phyloP scores from a whole-genome alignment of 2,329 filamentous ascomycete species.

The Alternaria burnsii region DNA sequence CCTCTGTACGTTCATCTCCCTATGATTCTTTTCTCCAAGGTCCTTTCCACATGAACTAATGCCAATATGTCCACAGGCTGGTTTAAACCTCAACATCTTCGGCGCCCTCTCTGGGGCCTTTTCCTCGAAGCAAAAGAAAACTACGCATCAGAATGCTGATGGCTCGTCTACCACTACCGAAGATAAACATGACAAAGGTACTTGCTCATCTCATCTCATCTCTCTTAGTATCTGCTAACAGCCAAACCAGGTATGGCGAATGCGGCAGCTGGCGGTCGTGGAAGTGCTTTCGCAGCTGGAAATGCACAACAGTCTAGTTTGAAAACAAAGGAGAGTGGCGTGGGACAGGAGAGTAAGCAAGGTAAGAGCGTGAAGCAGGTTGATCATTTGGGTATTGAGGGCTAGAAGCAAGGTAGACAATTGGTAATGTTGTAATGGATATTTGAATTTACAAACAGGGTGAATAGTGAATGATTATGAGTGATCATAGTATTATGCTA shows the following conservation, averaged over 20 bases:
- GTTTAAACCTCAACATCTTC: constrained; percentile 49
- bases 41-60: neutral
- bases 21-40: neutral
- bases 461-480: neutral
- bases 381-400: constrained; percentile 50
- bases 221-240: neutral
- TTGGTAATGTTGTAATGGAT: neutral
- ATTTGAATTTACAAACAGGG: fast-evolving
- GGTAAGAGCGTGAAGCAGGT: constrained; percentile 29
- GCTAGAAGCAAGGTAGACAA: neutral
- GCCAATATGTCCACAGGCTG: constrained; percentile 12
- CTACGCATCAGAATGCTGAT: constrained; percentile 38
- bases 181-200: constrained; percentile 39
- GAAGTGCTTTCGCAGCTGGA: constrained; percentile 33
- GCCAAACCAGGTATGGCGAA: constrained; percentile 30
- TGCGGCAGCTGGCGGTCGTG: constrained; percentile 29
- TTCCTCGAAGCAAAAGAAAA: constrained; percentile 41
- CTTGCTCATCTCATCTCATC: neutral
- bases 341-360: constrained; percentile 14
- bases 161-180: constrained; percentile 34
- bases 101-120: constrained; percentile 47
- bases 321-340: constrained; percentile 15
- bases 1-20: constrained; percentile 32
- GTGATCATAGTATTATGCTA: neutral
- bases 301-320: constrained; percentile 26